phyloP scores from a whole-genome alignment of 768 basidiomycete genomes.

The Rhodocollybia butyracea region DNA sequence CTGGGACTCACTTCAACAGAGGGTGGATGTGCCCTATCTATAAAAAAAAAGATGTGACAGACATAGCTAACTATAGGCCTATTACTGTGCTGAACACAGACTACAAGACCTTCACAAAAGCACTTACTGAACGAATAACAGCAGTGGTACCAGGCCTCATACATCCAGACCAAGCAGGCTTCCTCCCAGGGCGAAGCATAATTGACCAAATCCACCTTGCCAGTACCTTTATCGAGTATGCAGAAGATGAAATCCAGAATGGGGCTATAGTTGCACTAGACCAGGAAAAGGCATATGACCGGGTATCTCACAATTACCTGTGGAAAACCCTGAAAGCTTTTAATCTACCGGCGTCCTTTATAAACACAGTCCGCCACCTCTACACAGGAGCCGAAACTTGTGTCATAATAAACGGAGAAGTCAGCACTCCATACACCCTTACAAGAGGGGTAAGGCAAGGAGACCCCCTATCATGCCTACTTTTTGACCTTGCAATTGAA shows the following conservation, averaged over 20 bases:
- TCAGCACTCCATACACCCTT: constrained; percentile 21
- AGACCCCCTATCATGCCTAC: constrained; percentile 25
- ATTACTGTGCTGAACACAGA: constrained; percentile 35
- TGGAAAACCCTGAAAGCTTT: constrained; percentile 19
- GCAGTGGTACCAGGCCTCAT: constrained; percentile 18
- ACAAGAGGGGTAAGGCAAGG: constrained; percentile 38
- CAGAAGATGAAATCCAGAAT: constrained; percentile 19
- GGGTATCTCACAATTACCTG: constrained; percentile 29
- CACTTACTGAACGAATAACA: constrained; percentile 18
- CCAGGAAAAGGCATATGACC: constrained; percentile 39
- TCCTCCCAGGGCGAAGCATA: constrained; percentile 29
- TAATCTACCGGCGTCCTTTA: constrained; percentile 23
- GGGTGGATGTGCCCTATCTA: constrained; percentile 40
- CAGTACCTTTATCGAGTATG: constrained; percentile 19
- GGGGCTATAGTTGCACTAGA: constrained; percentile 27
- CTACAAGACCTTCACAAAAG: constrained; percentile 31
- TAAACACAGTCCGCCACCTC: constrained; percentile 22
- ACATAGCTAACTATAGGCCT: constrained; percentile 33
- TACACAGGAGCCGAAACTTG: constrained; percentile 24
- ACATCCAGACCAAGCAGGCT: constrained; percentile 36
- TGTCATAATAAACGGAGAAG: constrained; percentile 31
- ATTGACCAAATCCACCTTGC: constrained; percentile 28
- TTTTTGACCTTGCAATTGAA: constrained; percentile 27
- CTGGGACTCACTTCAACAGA: constrained; percentile 15
- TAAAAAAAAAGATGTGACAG: constrained; percentile 32